Percentiles rank a stretch among this genome's conserved stretches.
Conservation (phyloP, 1,284 basidiomycete genomes). For the Xanthoconium separans region DNA sequence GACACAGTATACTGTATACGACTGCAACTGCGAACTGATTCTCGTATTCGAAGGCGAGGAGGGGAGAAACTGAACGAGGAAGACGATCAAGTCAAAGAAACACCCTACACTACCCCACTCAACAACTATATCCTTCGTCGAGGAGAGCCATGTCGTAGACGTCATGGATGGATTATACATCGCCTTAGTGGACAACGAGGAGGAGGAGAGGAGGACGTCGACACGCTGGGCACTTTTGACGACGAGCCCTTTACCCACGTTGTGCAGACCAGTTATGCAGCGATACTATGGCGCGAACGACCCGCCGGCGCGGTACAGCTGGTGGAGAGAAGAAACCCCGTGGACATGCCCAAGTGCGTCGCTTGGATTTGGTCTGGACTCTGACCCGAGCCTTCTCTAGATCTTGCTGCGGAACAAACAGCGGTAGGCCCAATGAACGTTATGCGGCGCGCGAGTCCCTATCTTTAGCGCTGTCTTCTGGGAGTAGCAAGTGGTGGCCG, state of each 20-base stretch:
- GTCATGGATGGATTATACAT: conserved; percentile 17
- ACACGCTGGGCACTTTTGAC: conserved; percentile 7
- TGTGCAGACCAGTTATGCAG: conserved; percentile 9
- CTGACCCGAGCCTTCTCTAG: background rate
- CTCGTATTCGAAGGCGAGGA: conserved; percentile 3
- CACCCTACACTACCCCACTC: background rate
- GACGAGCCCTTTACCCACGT: conserved; percentile 22
- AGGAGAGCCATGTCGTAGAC: conserved; percentile 8
- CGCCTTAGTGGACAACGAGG: conserved; percentile 14
- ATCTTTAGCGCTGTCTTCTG: conserved; percentile 14
- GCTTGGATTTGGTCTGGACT: conserved; percentile 11
- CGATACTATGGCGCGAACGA: background rate
- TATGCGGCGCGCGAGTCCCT: conserved; percentile 23
- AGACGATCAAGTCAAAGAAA: background rate
- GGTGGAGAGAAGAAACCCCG: conserved; percentile 6
- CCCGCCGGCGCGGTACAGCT: background rate
- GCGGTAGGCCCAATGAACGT: conserved; percentile 9
- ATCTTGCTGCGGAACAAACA: background rate
- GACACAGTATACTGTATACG: background rate
- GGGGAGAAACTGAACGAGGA: background rate
- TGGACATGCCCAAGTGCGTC: background rate
- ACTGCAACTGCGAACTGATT: background rate
- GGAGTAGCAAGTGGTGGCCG: conserved; percentile 4
- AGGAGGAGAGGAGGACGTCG: conserved; percentile 5
- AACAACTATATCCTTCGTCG: background rate